Base-by-base conservation (phyloP, 1,284 basidiomycete species). In the Malassezia nana region DNA sequence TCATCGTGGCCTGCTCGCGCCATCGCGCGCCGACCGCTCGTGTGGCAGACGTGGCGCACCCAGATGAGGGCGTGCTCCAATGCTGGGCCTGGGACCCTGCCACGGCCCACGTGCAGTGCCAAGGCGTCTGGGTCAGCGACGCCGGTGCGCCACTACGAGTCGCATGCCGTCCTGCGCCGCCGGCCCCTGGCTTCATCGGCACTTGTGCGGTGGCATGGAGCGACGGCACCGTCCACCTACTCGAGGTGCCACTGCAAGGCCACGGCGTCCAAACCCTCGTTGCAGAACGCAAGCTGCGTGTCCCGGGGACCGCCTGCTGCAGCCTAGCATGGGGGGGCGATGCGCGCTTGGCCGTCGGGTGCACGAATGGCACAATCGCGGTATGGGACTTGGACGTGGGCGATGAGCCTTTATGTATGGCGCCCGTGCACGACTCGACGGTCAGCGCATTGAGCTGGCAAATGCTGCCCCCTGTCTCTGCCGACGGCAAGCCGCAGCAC, bases 401-500 rank as follows among this genome's bases (percentile, higher is more conserved):
- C 2, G 35, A 18, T 12, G 13, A 12, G 12, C 43, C 43, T 9
- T 10, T 26, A 4, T 18, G 31, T 10, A 15, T 33, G 31, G 43
- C 33, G 24, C 44, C 43, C 6, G 48, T 56, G 43, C 54, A 56
- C 41, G 54, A 56, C 35, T 31, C 54, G 26, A 33, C 46, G 1
- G 49, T 56, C n/a, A 46, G 42, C 25, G 48, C 54, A 1, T 1
- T 56, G 30, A 41, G 44, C 31, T 56, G 48, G 48, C 54, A 55
- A 10, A 24, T 30, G 40, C 47, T 55, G 9, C 53, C 53, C 8
- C 47, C 53, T 2, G 22, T 55, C 4, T 32, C 42, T 42, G 24
- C 28, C 12, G 16, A 22, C 15, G 46, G 31, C 25, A 29, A 22
- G 18, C 26, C 28, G 8, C 18, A 43, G 8, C 18, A 5, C 7